phyloP scores from a whole-genome alignment of 2,329 filamentous ascomycete species.

The Kalmusia sp. region DNA sequence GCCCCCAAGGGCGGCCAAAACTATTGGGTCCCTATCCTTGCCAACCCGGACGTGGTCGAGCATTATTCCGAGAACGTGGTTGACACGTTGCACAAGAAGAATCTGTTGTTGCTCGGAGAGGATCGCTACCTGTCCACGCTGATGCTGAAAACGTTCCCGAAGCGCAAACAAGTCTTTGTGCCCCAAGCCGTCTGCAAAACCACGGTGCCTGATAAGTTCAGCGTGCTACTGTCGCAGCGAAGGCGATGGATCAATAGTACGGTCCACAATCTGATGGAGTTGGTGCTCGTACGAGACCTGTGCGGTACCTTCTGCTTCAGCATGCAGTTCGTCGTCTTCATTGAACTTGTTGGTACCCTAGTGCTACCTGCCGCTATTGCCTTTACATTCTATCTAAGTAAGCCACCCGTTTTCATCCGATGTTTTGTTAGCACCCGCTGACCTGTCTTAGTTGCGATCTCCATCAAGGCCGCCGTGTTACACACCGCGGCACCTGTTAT shows the following conservation, averaged over 20 bases:
- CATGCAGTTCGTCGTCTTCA: conserved; percentile 98
- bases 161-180: conserved; percentile 98
- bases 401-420: conserved; percentile 50
- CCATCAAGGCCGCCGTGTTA: conserved; percentile 71
- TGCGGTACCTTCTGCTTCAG: conserved; percentile 99
- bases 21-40: conserved; percentile 98
- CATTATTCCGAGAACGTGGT: conserved; percentile 99
- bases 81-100: conserved; percentile 98
- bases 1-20: conserved; percentile 97
- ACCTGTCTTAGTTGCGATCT: conserved; percentile 73
- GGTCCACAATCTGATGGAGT: conserved; percentile 97
- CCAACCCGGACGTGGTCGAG: conserved; percentile 97
- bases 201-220: conserved; percentile 91
- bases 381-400: conserved; percentile 95
- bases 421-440: conserved; percentile 26
- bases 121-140: conserved; percentile 95
- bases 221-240: conserved; percentile 89
- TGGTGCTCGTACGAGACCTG: conserved; percentile 91
- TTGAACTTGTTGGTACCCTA: conserved; percentile 92
- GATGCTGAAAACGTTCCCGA: conserved; percentile 98
- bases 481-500: conserved; percentile 76
- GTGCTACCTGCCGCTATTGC: conserved; percentile 95
- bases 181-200: conserved; percentile 99
- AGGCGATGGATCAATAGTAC: conserved; percentile 99
- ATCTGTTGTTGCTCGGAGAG: conserved; percentile 87